These are phyloP conservation scores for Coniochaeta sp. DNA, from an alignment of 2,329 filamentous ascomycete genomes.

Conservation along the genomic window DNA sequence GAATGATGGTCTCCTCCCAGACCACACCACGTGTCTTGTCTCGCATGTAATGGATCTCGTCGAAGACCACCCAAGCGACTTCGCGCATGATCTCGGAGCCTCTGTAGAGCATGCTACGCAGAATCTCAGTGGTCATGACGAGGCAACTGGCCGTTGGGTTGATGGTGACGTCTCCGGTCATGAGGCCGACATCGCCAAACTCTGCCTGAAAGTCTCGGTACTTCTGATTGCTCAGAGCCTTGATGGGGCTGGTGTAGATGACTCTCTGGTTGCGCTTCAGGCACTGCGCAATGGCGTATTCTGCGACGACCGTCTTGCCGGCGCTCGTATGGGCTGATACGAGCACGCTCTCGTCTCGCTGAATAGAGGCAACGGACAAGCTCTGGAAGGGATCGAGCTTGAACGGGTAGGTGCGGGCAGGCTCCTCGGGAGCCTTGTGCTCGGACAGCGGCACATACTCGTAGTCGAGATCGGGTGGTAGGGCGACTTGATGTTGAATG, in stretches of 20 bases:
- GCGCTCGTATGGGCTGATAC: conserved; percentile 97
- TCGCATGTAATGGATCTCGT: conserved; percentile 97
- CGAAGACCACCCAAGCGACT: conserved; percentile 96
- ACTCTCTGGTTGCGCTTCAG: conserved; percentile 96
- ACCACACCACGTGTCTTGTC: conserved; percentile 93
- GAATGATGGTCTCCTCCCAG: conserved; percentile 98
- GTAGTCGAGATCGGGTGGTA: conserved; percentile 90
- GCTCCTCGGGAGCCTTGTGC: conserved; percentile 82
- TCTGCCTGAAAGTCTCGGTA: conserved; percentile 93
- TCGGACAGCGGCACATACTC: conserved; percentile 91
- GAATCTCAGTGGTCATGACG: conserved; percentile 99
- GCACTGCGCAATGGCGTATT: conserved; percentile 97
- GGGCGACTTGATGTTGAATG: conserved; percentile 94
- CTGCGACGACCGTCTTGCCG: conserved; percentile 95
- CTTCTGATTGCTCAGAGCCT: conserved; percentile 97
- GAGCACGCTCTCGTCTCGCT: conserved; percentile 90
- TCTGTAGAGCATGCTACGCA: conserved; percentile 95
- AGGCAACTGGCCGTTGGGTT: conserved; percentile 96
- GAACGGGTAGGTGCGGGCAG: conserved; percentile 80
- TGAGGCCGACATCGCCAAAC: conserved; percentile 93
- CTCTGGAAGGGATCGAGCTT: conserved; percentile 96
- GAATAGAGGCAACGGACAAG: conserved; percentile 87
- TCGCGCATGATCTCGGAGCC: conserved; percentile 99
- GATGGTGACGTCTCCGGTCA: conserved; percentile 99
- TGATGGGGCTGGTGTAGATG: conserved; percentile 99